phyloP scores from a whole-genome alignment of 108 stramenopile species.

The Cyclostephanos invisitatus region DNA sequence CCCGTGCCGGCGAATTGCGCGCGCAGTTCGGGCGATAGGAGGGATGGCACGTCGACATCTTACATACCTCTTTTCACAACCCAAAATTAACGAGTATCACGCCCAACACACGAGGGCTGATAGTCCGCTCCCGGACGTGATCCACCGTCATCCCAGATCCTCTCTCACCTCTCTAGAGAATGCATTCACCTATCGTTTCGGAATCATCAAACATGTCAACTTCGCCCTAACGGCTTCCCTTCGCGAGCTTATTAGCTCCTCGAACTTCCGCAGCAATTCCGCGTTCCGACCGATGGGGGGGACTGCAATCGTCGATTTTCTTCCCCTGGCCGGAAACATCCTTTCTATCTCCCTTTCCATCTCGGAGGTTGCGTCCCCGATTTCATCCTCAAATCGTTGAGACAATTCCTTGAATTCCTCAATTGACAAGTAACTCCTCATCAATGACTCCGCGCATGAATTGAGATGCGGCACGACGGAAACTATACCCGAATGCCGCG shows the following conservation, averaged over 20 bases:
- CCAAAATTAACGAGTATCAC: no score
- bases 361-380: constrained; percentile 14
- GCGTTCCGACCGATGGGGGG: constrained; percentile 1
- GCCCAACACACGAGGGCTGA: no score
- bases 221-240: constrained; percentile 34
- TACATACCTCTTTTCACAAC: no score
- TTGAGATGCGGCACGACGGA: constrained; percentile 6
- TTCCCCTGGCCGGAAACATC: constrained; percentile 33
- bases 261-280: constrained; percentile 15
- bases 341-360: constrained; percentile 19
- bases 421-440: constrained; percentile 15
- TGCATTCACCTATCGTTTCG: constrained; percentile 7
- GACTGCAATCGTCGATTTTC: constrained; percentile 3
- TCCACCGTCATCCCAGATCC: no score
- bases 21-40: constrained; percentile 67
- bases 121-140: no score
- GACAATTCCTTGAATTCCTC: constrained; percentile 9
- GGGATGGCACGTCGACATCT: constrained; percentile 43
- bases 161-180: background rate
- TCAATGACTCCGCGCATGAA: constrained; percentile 22
- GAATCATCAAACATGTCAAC: constrained; percentile 22
- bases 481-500: background rate
- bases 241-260: constrained; percentile 23
- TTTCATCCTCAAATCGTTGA: constrained; percentile 19
- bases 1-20: constrained; percentile 48